A percentile compares a stretch with the other conserved stretches of the same genome.
Evolutionary conservation across 2,329 filamentous ascomycete genomes (phyloP).

Genomic region (Phialocephala sp.): DNA sequence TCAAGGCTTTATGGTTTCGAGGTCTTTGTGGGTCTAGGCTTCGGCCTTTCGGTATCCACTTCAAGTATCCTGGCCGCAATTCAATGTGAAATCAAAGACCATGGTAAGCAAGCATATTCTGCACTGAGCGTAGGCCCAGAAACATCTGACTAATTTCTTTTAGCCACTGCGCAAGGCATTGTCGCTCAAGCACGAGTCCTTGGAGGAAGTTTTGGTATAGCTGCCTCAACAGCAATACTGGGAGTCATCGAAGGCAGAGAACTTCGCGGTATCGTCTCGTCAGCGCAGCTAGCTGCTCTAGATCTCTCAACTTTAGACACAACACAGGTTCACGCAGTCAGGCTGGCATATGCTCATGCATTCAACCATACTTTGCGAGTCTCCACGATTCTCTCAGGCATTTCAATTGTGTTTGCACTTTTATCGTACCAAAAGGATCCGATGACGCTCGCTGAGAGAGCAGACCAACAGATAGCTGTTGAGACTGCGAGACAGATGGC

Average conservation of each 20-base stretch:
- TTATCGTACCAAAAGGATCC: conserved; percentile 18
- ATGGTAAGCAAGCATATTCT: conserved; percentile 3
- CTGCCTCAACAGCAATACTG: conserved; percentile 61
- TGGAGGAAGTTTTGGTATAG: conserved; percentile 62
- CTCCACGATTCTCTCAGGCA: conserved; percentile 19
- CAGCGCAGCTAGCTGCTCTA: conserved; percentile 13
- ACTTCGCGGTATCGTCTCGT: conserved; percentile 2
- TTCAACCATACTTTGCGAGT: conserved; percentile 22
- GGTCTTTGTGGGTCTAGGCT: conserved; percentile 60
- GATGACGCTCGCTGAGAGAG: conserved; percentile 7
- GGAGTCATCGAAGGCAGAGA: conserved; percentile 43
- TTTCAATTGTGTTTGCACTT: conserved; percentile 21
- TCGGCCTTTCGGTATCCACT: conserved; percentile 50
- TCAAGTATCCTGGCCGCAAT: conserved; percentile 59
- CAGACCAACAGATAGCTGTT: conserved; percentile 10
- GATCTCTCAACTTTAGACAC: conserved; percentile 1
- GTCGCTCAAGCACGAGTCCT: conserved; percentile 64
- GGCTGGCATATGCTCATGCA: conserved; percentile 20
- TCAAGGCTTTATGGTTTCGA: conserved; percentile 54
- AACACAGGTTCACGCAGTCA: conserved; percentile 7
- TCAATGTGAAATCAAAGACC: conserved; percentile 49
- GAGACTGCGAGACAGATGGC: conserved; percentile 18
- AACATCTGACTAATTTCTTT: background rate
- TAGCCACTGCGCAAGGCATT: conserved; percentile 61
- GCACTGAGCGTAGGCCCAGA: background rate